Evolutionary conservation across 805 yeast species (phyloP).

Genomic region (Suhomyces emberorum): DNA sequence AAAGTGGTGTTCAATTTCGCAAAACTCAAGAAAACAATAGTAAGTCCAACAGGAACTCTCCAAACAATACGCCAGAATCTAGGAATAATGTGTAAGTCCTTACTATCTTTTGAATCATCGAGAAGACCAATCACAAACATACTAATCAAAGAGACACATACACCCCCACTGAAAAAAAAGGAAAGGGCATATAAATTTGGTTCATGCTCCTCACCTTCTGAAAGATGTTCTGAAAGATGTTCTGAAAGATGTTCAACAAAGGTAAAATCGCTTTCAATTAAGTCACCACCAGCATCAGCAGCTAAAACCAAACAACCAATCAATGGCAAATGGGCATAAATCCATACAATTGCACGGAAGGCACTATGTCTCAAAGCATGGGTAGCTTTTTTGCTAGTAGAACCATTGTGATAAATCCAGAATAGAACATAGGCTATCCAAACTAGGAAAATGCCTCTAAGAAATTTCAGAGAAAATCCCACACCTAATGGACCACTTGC

Average conservation of each 20-base stretch:
- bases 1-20: slow-evolving; percentile 37
- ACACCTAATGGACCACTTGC: slow-evolving; percentile 45
- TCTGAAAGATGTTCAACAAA: slow-evolving; percentile 8
- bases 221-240: slow-evolving; percentile 1
- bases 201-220: slow-evolving; percentile 21
- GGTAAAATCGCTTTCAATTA: slow-evolving; percentile 29
- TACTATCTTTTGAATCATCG: slow-evolving; percentile 45
- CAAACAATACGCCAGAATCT: slow-evolving; percentile 37
- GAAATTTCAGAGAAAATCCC: slow-evolving; percentile 43
- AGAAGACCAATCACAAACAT: slow-evolving; percentile 40
- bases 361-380: slow-evolving; percentile 55
- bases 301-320: slow-evolving; percentile 50
- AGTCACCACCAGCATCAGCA: slow-evolving; percentile 58
- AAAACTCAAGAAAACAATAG: slow-evolving; percentile 43
- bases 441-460: slow-evolving; percentile 48
- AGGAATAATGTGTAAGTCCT: slow-evolving; percentile 25
- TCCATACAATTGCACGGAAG: slow-evolving; percentile 43
- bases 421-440: slow-evolving; percentile 47
- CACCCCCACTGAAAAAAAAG: slow-evolving; percentile 52
- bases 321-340: slow-evolving; percentile 48
- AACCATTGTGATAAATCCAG: slow-evolving; percentile 56
- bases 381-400: slow-evolving; percentile 44
- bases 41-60: slow-evolving; percentile 39
- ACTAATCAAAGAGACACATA: slow-evolving; percentile 41
- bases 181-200: slow-evolving; percentile 38